These are phyloP conservation scores for Dryas octopetala DNA, from an alignment of 306 rosid genomes.

Conservation along the genomic window DNA sequence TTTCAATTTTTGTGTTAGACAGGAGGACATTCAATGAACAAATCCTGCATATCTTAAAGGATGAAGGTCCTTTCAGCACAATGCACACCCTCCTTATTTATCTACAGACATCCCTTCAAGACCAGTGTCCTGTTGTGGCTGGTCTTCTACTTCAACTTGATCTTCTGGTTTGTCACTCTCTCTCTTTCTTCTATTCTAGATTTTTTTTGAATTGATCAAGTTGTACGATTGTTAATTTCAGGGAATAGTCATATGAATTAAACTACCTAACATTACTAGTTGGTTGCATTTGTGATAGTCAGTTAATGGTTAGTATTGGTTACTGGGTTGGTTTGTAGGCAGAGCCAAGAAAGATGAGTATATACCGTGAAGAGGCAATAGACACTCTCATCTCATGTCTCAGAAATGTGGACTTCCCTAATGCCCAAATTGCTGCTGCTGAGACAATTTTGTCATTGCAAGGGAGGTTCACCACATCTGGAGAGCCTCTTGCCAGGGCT, in stretches of 20 bases:
- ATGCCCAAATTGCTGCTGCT: slow-evolving; percentile 70
- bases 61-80: slow-evolving; percentile 78
- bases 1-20: slow-evolving; percentile 28
- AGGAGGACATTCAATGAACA: slow-evolving; percentile 79
- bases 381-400: slow-evolving; percentile 84
- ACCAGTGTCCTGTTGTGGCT: slow-evolving; percentile 77
- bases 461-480: slow-evolving; percentile 69
- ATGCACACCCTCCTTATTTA: slow-evolving; percentile 81
- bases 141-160: slow-evolving; percentile 92
- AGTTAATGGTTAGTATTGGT: slow-evolving; percentile 22
- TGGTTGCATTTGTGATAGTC: neutral
- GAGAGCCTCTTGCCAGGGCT: slow-evolving; percentile 63
- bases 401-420: slow-evolving; percentile 58
- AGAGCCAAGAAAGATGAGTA: slow-evolving; percentile 92
- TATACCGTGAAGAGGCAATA: slow-evolving; percentile 92
- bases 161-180: slow-evolving; percentile 70
- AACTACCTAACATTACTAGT: neutral
- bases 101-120: slow-evolving; percentile 68
- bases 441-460: slow-evolving; percentile 75
- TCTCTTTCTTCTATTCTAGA: slow-evolving; percentile 14
- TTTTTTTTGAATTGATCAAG: slow-evolving; percentile 7
- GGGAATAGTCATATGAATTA: slow-evolving; percentile 4
- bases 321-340: slow-evolving; percentile 45
- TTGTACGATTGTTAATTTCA: slow-evolving; percentile 9
- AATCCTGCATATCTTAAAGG: slow-evolving; percentile 76